phyloP scores from a whole-genome alignment of 2,329 filamentous ascomycete genomes.

The Claviceps pazoutovae region DNA sequence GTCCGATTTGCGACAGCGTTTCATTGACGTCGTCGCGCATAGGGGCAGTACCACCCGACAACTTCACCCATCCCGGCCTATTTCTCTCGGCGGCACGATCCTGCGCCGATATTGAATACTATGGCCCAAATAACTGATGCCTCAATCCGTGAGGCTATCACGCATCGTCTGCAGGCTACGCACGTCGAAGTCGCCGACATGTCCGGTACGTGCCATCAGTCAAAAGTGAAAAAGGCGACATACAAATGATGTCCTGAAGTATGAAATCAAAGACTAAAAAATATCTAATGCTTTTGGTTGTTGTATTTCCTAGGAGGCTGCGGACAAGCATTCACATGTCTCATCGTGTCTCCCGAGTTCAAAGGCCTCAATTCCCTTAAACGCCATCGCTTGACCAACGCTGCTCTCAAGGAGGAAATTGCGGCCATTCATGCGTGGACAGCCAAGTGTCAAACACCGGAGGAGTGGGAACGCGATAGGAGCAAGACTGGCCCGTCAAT shows the following conservation, averaged over 20 bases:
- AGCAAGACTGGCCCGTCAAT: constrained; percentile 24
- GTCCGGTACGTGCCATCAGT: constrained; percentile 50
- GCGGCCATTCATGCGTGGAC: constrained; percentile 90
- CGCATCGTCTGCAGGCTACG: constrained; percentile 53
- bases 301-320: constrained; percentile 34
- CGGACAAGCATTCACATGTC: constrained; percentile 45
- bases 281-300: background rate
- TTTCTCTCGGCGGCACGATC: background rate
- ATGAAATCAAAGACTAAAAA: background rate
- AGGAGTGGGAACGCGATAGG: constrained; percentile 65
- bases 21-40: background rate
- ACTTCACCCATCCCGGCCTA: background rate
- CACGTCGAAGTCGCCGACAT: constrained; percentile 85
- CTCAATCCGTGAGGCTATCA: constrained; percentile 53
- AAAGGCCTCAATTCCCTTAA: constrained; percentile 63
- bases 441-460: constrained; percentile 81
- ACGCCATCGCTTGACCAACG: constrained; percentile 76
- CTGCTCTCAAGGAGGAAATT: constrained; percentile 72
- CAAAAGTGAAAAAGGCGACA: background rate
- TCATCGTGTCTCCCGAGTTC: constrained; percentile 53
- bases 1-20: background rate
- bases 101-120: background rate
- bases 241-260: background rate
- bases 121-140: constrained; percentile 51
- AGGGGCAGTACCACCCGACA: background rate